Evolutionary conservation across 371 early-diverging fungal genomes (phyloP).

Genomic region (Nematocida major): DNA sequence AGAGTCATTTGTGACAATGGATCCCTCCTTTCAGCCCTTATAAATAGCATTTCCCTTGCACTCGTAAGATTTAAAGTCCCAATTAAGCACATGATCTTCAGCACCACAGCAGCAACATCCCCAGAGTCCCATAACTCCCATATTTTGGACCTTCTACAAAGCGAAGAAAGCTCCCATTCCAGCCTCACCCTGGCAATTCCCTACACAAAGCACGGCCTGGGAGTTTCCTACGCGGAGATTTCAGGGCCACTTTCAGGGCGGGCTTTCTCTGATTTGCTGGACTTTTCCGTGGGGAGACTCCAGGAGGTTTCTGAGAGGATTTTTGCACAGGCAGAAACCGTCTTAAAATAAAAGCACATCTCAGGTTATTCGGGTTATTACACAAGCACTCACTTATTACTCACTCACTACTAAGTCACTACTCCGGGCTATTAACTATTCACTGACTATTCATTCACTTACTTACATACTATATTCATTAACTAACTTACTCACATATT

Average conservation of each 20-base stretch:
- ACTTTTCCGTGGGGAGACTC: neutral
- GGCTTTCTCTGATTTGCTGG: neutral
- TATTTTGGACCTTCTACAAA: conserved; percentile 14
- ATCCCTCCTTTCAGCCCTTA: conserved; percentile 22
- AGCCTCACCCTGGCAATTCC: conserved; percentile 1
- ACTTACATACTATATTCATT: too few species aligned
- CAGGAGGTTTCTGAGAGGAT: neutral
- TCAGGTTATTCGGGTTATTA: too few species aligned
- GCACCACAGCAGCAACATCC: neutral
- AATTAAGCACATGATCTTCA: conserved; percentile 29
- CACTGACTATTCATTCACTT: too few species aligned
- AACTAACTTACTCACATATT: too few species aligned
- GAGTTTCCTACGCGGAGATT: conserved; percentile 1
- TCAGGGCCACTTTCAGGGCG: neutral
- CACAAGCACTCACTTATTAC: too few species aligned
- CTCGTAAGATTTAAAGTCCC: neutral
- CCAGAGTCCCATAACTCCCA: neutral
- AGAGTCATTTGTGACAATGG: conserved; percentile 1
- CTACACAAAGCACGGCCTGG: neutral
- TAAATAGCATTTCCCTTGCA: conserved; percentile 13
- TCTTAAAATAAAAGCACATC: neutral
- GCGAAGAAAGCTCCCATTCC: conserved; percentile 16
- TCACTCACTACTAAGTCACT: too few species aligned
- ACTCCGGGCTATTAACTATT: too few species aligned
- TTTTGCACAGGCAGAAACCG: neutral